A percentile compares a stretch with the other conserved stretches of the same genome.
phyloP scores from a whole-genome alignment of 2,329 filamentous ascomycete species.

The Herpotrichia juniperi region DNA sequence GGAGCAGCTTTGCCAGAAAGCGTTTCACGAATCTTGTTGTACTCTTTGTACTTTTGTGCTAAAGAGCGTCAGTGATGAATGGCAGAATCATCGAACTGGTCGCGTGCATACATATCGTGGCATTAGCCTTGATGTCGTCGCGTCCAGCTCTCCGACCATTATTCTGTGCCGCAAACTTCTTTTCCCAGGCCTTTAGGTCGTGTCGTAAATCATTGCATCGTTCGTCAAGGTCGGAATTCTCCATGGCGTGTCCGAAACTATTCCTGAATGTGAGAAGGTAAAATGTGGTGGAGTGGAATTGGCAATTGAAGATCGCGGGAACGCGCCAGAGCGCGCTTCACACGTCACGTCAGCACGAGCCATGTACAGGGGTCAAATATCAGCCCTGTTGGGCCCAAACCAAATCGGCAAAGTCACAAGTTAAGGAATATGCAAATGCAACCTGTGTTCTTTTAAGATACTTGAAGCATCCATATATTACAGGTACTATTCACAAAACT shows the following conservation, averaged over 20 bases:
- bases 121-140: conserved; percentile 77
- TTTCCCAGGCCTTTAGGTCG: conserved; percentile 78
- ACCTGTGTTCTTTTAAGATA: conserved; percentile 29
- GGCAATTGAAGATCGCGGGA: conserved; percentile 29
- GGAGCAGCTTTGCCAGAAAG: conserved; percentile 32
- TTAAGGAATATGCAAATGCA: conserved; percentile 3
- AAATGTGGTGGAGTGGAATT: conserved; percentile 23
- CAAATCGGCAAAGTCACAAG: neutral
- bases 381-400: conserved; percentile 1
- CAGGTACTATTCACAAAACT: conserved; percentile 50
- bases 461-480: conserved; percentile 45
- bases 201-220: conserved; percentile 89
- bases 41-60: conserved; percentile 79
- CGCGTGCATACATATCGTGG: conserved; percentile 67
- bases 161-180: conserved; percentile 66
- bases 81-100: neutral
- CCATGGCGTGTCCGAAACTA: conserved; percentile 26
- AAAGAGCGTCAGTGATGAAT: conserved; percentile 17
- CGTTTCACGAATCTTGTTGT: conserved; percentile 64
- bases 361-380: neutral
- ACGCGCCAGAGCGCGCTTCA: conserved; percentile 25
- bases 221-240: conserved; percentile 43
- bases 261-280: conserved; percentile 14
- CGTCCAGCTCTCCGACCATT: conserved; percentile 72
- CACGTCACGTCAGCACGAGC: conserved; percentile 12